Base-by-base conservation (phyloP, 2,329 filamentous ascomycete species). In the Coniella vitis region DNA sequence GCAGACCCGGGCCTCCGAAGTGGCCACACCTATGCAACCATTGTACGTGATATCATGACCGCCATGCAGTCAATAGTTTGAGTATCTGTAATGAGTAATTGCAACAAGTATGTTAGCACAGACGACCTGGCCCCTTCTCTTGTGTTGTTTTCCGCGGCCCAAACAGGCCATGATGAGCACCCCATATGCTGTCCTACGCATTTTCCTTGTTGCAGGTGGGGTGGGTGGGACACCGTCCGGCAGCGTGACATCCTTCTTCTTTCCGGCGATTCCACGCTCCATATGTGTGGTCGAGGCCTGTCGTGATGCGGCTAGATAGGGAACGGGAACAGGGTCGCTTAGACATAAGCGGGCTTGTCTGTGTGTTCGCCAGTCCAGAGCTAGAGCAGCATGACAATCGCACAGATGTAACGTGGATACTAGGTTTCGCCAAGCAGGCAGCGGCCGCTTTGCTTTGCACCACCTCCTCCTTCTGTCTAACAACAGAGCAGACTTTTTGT, bases 241-340 rank as follows among this genome's bases (percentile, higher is more conserved):
- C 45, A 47, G 45, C 25, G 45, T 47, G 9, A 37, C 32, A 47
- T 47, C 29, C 17, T n/a, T 32, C 36, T 25, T 40, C 17, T 36
- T 22, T 47, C 45, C 14, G 7, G 29, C 13, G 19, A 8, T 13
- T 12, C 37, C 22, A 9, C 22, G 5, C 36, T 34, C 14, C 45
- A 47, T 36, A 25, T 29, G 3, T 45, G 4, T 14, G 21, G 14
- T 32, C 13, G 25, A 38, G 16, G n/a, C 25, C 16, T 16, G 25
- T 31, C 22, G 20, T 35, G 35, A 32, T 22, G 35, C 12, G 34
- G 17, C 22, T 25, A 17, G n/a, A 19, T 22, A 22, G 12, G 36
- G n/a, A 34, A 46, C 35, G 4, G 13, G 8, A 3, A 13, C n/a
- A 20, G 25, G 25, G 7, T 10, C 44, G n/a, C n/a, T n/a, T n/a